Evolutionary conservation across 345 rosid genomes (phyloP).

Genomic region (Linum tenue): DNA sequence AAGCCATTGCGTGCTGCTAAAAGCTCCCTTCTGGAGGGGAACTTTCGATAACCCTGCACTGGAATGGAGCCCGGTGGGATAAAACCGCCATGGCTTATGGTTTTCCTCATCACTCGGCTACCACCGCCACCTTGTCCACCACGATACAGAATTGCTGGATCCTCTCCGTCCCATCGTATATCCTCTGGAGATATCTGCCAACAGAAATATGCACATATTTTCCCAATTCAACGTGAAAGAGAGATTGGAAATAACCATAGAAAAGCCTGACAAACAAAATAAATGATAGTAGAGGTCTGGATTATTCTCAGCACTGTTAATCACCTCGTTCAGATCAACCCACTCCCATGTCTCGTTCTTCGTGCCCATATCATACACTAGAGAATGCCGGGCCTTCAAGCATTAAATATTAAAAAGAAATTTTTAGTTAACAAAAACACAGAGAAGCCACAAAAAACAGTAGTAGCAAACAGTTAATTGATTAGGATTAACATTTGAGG

Average conservation of each 20-base stretch:
- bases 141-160: conserved; percentile 45
- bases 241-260: background rate
- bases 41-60: conserved; percentile 48
- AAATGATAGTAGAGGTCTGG: background rate
- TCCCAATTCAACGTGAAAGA: background rate
- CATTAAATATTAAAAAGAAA: conserved; percentile 12
- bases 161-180: conserved; percentile 82
- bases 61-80: conserved; percentile 31
- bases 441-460: too few relatives aligned
- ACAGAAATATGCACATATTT: conserved; percentile 4
- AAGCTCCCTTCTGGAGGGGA: conserved; percentile 47
- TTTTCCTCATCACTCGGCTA: conserved; percentile 41
- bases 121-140: conserved; percentile 36
- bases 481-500: background rate
- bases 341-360: conserved; percentile 84
- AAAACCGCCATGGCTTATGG: conserved; percentile 30
- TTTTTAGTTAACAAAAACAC: background rate
- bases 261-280: background rate
- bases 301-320: background rate
- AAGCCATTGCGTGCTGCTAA: conserved; percentile 50
- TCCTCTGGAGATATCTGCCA: conserved; percentile 75
- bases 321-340: conserved; percentile 93
- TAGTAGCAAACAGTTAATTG: too few relatives aligned
- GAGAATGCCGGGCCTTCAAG: conserved; percentile 77
- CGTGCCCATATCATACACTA: conserved; percentile 70